Base-by-base conservation (phyloP, 441 rosid species). In the Eruca vesicaria region DNA sequence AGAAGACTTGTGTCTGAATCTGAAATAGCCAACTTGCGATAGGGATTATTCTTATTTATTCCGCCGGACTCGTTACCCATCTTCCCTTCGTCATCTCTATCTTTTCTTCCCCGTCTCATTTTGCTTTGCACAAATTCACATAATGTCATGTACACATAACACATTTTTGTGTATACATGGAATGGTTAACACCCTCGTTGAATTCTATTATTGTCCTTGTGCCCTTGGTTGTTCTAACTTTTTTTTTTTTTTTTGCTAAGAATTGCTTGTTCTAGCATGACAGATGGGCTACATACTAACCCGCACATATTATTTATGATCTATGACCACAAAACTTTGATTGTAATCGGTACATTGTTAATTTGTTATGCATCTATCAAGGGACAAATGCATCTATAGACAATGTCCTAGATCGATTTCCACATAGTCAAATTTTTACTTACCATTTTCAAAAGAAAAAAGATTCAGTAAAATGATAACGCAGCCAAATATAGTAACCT, bases 21-120 rank as follows among this genome's bases (percentile, higher is more conserved):
- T 55, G 36, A 31, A 62, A 14, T 33, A 68, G 61, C 75, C 79
- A 76, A 76, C 79, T 76, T 76, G 74, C 62, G 52, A 4, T 63
- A 20, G 62, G 74, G 50, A 75, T 68, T 74, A 53, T 20, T 8
- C 72, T 45, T 64, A 66, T 32, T 63, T 45, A 66, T 50, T 53
- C 50, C 36, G 62, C 74, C n/a, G 36, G 28, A 53, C 58, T 35
- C 63, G 41, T 68, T 29, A 9, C 58, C 74, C 79, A 74, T 74
- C 41, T 18, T 28, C 28, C 50, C 32, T 32, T 65, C 72, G 41
- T 71, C 71, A 57, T 71, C 72, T 65, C 72, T 70, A 72, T 71
- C 80, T 71, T 71, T 71, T 71, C 71, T 77, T 33, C 36, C 67
- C 69, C 62, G 5, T 11, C 5, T 38, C 45, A 38, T 38, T 38